Evolutionary conservation across 139 green algal genomes (phyloP).

Genomic region (Chlamydomonas sp.): DNA sequence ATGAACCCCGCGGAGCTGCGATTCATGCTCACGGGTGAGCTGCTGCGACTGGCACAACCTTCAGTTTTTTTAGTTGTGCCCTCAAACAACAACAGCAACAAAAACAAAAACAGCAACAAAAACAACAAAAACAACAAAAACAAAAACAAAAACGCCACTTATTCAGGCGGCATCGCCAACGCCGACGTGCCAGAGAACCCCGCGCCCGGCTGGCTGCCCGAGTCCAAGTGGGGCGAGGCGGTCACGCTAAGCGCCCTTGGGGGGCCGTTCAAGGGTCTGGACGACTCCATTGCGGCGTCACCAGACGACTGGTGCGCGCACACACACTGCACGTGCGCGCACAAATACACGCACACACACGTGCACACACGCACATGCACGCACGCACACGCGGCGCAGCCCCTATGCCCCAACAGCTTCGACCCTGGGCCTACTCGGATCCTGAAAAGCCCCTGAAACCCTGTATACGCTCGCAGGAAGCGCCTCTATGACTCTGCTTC

Average conservation of each 20-base stretch:
- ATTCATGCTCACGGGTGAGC: slow-evolving; percentile 73
- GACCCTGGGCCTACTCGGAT: too few species aligned
- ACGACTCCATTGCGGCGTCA: slow-evolving; percentile 29
- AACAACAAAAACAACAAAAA: too few species aligned
- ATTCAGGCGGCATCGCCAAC: slow-evolving; percentile 58
- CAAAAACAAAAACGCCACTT: too few species aligned
- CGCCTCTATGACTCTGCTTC: slow-evolving; percentile 50
- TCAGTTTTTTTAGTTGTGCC: not conserved
- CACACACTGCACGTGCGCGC: too few species aligned
- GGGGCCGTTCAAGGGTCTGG: slow-evolving; percentile 23
- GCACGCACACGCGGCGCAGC: too few species aligned
- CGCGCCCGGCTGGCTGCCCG: slow-evolving; percentile 46
- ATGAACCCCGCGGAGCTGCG: slow-evolving; percentile 49
- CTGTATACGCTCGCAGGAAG: too few species aligned
- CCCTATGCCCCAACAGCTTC: too few species aligned
- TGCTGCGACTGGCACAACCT: slow-evolving; percentile 8
- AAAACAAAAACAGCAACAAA: too few species aligned
- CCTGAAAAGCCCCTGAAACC: too few species aligned
- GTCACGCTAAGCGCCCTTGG: slow-evolving; percentile 17
- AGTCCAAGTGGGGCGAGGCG: slow-evolving; percentile 61
- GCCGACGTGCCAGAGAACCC: slow-evolving; percentile 56
- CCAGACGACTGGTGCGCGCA: slow-evolving; percentile 34
- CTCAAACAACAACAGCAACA: too few species aligned
- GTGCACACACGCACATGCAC: too few species aligned
- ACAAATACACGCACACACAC: too few species aligned